Base-by-base conservation (phyloP, 371 early-diverging fungal genomes). In the Mucor saturninus region DNA sequence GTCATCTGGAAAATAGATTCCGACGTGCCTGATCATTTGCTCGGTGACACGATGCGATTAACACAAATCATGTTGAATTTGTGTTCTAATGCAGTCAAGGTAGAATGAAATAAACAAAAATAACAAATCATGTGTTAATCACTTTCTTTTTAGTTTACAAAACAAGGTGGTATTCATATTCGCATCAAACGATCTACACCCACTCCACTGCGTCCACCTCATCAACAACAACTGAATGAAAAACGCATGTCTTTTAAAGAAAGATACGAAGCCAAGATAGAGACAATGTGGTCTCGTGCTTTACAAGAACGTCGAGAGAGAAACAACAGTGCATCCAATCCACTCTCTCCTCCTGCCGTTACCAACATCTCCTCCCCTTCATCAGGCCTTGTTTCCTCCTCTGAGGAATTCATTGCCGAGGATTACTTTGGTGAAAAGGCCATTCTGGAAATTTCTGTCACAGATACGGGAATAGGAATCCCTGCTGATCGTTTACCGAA, bases 1-100 rank as follows among this genome's bases (percentile, higher is more conserved):
- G 62, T 86, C 31, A 73, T 86, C 38, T 86, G 86, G 86, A 78
- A 77, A 39, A 83, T 86, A 38, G 86, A 86, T 50, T 43, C 67
- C 11, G 78, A 86, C 54, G 84, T 86, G 7, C 84, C 83, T 30
- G 84, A 86, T 56, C 74, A 80, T 58, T 69, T 86, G 7, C 64
- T 86, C 45, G 86, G 86, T 15, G 86, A 86, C 45, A 83, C 83
- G 1, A 86, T 84, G 72, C 76, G 86, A 4, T 46, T 86, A 48
- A 80, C 83, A 14, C 86, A 86, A 62, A 83, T 86, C 30, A 68
- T 86, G 38, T 67, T 86, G 53, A 86, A 86, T 53, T 66, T 86
- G 26, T 86, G 84, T 57, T 84, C 86, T 6, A 86, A 86, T 68
- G 84, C 86, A 0, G 81, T 86, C 58, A 86, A 86, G 62, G 83